Conservation (phyloP, 257 asterid species). For the Echites panduratus region DNA sequence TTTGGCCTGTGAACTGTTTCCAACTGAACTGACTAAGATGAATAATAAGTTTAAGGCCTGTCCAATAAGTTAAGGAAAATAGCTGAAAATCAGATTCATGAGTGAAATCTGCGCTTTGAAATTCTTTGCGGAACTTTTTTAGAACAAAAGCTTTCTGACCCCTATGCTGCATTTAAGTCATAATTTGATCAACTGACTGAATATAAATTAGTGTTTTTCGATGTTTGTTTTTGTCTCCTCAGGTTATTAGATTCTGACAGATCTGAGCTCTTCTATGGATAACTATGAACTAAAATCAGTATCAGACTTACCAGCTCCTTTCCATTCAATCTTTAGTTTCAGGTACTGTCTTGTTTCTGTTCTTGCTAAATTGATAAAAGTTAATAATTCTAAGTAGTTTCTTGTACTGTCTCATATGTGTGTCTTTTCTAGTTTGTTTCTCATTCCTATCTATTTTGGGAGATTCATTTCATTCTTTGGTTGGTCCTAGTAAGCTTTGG, state of each 20-base stretch:
- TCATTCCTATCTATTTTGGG: background rate
- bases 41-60: background rate
- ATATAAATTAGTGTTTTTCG: background rate
- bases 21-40: background rate
- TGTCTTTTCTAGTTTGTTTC: background rate
- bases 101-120: background rate
- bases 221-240: background rate
- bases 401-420: background rate
- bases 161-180: background rate
- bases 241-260: background rate
- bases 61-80: background rate
- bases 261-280: constrained; percentile 38
- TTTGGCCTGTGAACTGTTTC: background rate
- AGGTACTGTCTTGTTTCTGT: constrained; percentile 38
- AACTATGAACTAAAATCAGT: constrained; percentile 64
- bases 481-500: background rate
- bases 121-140: background rate
- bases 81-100: background rate
- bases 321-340: constrained; percentile 66
- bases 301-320: constrained; percentile 67
- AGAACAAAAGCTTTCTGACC: background rate
- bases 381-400: constrained; percentile 1
- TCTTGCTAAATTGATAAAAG: constrained; percentile 12
- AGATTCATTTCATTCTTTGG: background rate
- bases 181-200: background rate